Percentiles rank a stretch among this genome's conserved stretches.
phyloP scores from a whole-genome alignment of 345 rosid species.

The Hypericum androsaemum region DNA sequence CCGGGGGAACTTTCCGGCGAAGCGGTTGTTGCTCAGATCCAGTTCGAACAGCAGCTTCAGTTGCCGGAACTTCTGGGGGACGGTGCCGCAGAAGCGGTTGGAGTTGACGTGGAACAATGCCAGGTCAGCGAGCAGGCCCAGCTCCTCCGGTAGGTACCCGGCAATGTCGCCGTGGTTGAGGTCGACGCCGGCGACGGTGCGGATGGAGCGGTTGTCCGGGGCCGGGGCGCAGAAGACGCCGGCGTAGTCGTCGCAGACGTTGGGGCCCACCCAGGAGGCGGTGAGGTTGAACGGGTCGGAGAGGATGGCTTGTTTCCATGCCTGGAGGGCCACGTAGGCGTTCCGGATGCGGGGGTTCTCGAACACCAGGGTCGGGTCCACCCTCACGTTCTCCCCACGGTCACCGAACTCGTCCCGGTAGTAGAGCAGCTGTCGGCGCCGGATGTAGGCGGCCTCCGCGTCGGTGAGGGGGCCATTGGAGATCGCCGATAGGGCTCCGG shows the following conservation, averaged over 20 bases:
- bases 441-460: conserved; percentile 50
- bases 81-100: conserved; percentile 69
- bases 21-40: conserved; percentile 87
- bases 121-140: conserved; percentile 64
- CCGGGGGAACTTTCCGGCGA: conserved; percentile 67
- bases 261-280: conserved; percentile 52
- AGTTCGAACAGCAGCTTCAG: conserved; percentile 60
- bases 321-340: conserved; percentile 79
- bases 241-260: conserved; percentile 45
- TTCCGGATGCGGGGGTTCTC: conserved; percentile 44
- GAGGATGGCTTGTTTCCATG: conserved; percentile 76
- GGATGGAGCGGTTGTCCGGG: conserved; percentile 41
- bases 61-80: conserved; percentile 43
- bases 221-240: conserved; percentile 58
- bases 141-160: conserved; percentile 70
- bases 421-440: conserved; percentile 80
- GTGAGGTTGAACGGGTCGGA: conserved; percentile 73
- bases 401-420: conserved; percentile 81
- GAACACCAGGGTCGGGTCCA: conserved; percentile 58
- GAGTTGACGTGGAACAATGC: conserved; percentile 81
- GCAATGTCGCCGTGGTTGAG: conserved; percentile 83
- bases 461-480: conserved; percentile 41
- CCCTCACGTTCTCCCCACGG: conserved; percentile 63
- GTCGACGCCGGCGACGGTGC: conserved; percentile 78
- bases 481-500: conserved; percentile 16